Base-by-base conservation (phyloP, 2,329 filamentous ascomycete genomes). In the Sarocladium strictum region DNA sequence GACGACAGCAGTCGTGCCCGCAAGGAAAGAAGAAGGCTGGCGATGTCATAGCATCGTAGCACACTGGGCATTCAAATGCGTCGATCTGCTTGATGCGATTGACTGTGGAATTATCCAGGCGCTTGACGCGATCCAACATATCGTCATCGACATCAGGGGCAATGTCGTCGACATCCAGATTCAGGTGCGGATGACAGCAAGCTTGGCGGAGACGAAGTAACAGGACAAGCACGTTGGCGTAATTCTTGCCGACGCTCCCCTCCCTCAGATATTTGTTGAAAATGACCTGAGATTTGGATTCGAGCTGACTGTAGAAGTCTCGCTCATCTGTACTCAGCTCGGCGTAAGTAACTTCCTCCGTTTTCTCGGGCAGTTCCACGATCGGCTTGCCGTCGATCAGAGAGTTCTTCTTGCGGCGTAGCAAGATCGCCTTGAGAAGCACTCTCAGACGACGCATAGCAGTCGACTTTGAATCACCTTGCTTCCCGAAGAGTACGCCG, bases 141-240 rank as follows among this genome's bases (percentile, higher is more conserved):
- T 84, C 76, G 5, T 68, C 66, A 33, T 62, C 63, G 3, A 62
- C 77, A 21, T 74, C 72, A 3, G 72, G 70, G 40, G 71, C 17
- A 58, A 65, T 59, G 63, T 74, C 62, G 65, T 72, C 60, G 62
- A 69, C 65, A 56, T 67, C 66, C 1, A 66, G 54, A 51, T 64
- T 67, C 9, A 69, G 58, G 55, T 63, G 62, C 4, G 64, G 62
- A 43, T 69, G 60, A 60, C 72, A 70, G 62, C 75, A 79, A 60
- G 89, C 83, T 69, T 96, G 91, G 6, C 92, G 84, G 61, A 96
- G 79, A 21, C 92, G 85, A 9, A 96, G 80, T 6, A 96, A 76
- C 17, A 96, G 76, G 9, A 95, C 86, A 21, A 97, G 75, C 41
- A 96, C 85, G 60, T 86, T 87, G 7, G 86, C 87, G 65, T 96